Conservation (phyloP, 2,329 filamentous ascomycete species). For the Alternaria brassicae region DNA sequence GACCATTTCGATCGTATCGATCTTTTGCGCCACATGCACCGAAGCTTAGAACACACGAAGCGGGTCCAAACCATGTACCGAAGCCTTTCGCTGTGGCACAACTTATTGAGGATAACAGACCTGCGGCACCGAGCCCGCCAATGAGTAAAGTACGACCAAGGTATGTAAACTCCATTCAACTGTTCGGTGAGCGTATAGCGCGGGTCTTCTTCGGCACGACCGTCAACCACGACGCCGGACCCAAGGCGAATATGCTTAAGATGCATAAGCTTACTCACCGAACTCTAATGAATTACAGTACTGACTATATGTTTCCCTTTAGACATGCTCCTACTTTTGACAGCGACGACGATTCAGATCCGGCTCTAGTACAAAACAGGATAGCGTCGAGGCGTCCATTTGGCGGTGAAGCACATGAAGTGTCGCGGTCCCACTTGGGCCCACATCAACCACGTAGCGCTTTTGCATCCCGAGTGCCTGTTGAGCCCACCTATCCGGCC, state of each 20-base stretch:
- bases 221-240: background rate
- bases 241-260: constrained; percentile 1
- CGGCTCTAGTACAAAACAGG: constrained; percentile 35
- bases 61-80: constrained; percentile 18
- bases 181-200: background rate
- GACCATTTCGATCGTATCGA: constrained; percentile 27
- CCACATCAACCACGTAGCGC: constrained; percentile 39
- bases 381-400: constrained; percentile 30
- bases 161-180: constrained; percentile 15
- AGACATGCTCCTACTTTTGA: constrained; percentile 44
- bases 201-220: constrained; percentile 3
- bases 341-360: constrained; percentile 43
- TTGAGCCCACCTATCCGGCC: constrained; percentile 52
- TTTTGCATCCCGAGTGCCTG: constrained; percentile 48
- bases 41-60: constrained; percentile 27
- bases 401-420: constrained; percentile 43
- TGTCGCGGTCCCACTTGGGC: constrained; percentile 33
- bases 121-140: constrained; percentile 47
- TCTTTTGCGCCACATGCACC: constrained; percentile 30
- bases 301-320: constrained; percentile 9
- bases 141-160: constrained; percentile 36
- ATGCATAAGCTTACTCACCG: background rate
- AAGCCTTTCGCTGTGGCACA: constrained; percentile 27
- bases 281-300: constrained; percentile 2
- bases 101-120: constrained; percentile 41